A percentile compares a stretch with the other conserved stretches of the same genome.
phyloP scores from a whole-genome alignment of 768 basidiomycete species.

The Lepiota subincarnata region DNA sequence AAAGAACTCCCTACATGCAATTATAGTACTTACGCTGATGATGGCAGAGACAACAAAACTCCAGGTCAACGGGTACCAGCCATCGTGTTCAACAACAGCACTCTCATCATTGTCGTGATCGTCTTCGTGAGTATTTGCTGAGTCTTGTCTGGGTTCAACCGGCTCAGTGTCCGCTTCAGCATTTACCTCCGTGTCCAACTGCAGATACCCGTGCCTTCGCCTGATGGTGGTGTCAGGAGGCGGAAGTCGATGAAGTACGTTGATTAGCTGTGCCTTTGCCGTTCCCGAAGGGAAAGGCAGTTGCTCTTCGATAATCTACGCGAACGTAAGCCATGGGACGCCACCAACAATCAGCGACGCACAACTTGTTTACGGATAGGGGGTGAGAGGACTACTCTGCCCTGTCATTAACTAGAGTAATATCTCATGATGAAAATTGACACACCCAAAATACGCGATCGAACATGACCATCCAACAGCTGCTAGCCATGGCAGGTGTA shows the following conservation, averaged over 20 bases:
- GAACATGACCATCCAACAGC: slow-evolving; percentile 86
- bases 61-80: slow-evolving; percentile 74
- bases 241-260: slow-evolving; percentile 78
- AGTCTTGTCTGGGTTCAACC: too few species aligned
- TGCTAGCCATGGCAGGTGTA: slow-evolving; percentile 68
- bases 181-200: slow-evolving; percentile 33
- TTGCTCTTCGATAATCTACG: slow-evolving; percentile 88
- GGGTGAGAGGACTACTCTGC: slow-evolving; percentile 90
- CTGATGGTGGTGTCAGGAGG: slow-evolving; percentile 58
- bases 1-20: background rate
- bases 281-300: slow-evolving; percentile 94
- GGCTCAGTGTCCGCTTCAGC: slow-evolving; percentile 5
- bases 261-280: slow-evolving; percentile 92
- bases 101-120: slow-evolving; percentile 31
- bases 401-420: slow-evolving; percentile 3
- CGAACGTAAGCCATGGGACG: slow-evolving; percentile 4
- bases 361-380: slow-evolving; percentile 95
- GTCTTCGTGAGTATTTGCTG: slow-evolving; percentile 17
- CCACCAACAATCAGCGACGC: slow-evolving; percentile 22
- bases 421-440: background rate
- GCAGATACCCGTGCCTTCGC: slow-evolving; percentile 54
- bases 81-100: slow-evolving; percentile 53
- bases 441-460: slow-evolving; percentile 89
- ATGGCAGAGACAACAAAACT: slow-evolving; percentile 74
- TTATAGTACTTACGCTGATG: slow-evolving; percentile 59